A percentile compares a stretch with the other conserved stretches of the same genome.
These are phyloP conservation scores for Trypanosoma vivax DNA, from an alignment of 208 protist species.

Conservation along the genomic window DNA sequence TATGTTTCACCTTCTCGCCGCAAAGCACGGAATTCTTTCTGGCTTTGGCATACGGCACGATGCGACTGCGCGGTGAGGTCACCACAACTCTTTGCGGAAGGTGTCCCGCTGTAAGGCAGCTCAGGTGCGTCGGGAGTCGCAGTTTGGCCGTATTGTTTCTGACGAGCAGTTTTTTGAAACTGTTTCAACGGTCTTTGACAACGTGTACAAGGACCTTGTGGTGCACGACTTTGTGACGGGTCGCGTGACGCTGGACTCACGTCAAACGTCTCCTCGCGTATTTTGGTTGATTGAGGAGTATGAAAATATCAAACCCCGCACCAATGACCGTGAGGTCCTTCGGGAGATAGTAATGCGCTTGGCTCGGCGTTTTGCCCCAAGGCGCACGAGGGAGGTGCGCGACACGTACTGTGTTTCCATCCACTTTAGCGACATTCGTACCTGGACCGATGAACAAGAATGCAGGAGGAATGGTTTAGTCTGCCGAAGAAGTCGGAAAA, in stretches of 20 bases:
- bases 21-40: constrained; percentile 38
- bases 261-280: constrained; percentile 4
- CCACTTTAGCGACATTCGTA: constrained; percentile 17
- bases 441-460: constrained; percentile 5
- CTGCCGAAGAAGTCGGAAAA: too few species aligned
- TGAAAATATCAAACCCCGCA: constrained; percentile 9
- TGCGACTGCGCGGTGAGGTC: constrained; percentile 47
- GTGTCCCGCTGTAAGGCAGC: constrained; percentile 5
- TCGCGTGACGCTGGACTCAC: constrained; percentile 23
- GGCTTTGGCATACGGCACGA: constrained; percentile 31
- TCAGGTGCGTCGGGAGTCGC: constrained; percentile 23
- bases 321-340: constrained; percentile 14
- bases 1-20: constrained; percentile 50
- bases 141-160: constrained; percentile 54
- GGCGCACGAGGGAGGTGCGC: constrained; percentile 6
- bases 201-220: constrained; percentile 16
- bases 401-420: constrained; percentile 15
- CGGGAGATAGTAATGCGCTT: constrained; percentile 3
- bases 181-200: constrained; percentile 13
- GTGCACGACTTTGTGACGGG: constrained; percentile 20
- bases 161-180: constrained; percentile 44
- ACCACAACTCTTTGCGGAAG: constrained; percentile 20
- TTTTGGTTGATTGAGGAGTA: constrained; percentile 16
- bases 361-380: constrained; percentile 16
- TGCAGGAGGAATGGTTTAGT: not conserved